Evolutionary conservation across 306 rosid species (phyloP).

Genomic region (Purshia tridentata): DNA sequence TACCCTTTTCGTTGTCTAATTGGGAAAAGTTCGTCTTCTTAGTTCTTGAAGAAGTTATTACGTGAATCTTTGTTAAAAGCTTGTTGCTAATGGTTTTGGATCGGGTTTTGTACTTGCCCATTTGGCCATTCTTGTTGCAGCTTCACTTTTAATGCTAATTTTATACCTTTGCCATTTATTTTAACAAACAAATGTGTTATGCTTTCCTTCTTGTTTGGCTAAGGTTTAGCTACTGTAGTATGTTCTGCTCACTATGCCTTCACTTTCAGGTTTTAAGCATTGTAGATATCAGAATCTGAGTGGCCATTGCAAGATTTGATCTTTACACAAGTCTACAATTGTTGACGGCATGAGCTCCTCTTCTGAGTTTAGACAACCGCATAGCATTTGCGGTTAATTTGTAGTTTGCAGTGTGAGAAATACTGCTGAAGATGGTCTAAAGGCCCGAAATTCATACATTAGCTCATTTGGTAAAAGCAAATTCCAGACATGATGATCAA

Average conservation of each 20-base stretch:
- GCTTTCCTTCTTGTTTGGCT: constrained; percentile 20
- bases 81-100: not conserved
- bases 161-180: not conserved
- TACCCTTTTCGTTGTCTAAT: not conserved
- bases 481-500: constrained; percentile 50
- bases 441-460: not conserved
- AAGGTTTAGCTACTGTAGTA: not conserved
- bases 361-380: not conserved
- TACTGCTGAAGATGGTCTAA: constrained; percentile 17
- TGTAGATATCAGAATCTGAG: constrained; percentile 5
- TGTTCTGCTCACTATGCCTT: not conserved
- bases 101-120: constrained; percentile 8
- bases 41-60: not conserved
- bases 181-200: constrained; percentile 1
- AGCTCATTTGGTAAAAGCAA: not conserved
- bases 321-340: not conserved
- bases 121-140: not conserved
- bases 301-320: constrained; percentile 21
- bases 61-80: not conserved
- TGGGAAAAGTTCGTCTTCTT: not conserved
- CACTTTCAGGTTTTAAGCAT: constrained; percentile 19
- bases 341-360: constrained; percentile 15
- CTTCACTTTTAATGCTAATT: constrained; percentile 14
- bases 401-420: constrained; percentile 2
- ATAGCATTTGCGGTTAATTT: not conserved